Conservation (phyloP, 139 green algal species). For the Pleodorina starrii region DNA sequence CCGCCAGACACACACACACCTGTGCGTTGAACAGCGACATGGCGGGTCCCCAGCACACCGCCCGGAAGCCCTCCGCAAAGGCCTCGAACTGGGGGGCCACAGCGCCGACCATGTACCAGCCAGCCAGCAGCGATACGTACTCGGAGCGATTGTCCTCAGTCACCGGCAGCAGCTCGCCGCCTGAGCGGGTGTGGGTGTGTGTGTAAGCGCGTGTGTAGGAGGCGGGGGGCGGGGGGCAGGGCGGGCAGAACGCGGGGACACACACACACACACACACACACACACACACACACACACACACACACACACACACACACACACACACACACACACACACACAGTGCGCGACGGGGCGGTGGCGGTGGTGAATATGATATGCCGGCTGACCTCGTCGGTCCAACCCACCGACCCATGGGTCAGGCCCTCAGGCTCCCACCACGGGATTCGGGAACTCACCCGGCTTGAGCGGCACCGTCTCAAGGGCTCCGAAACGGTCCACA, state of each 20-base stretch:
- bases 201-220: too few species aligned
- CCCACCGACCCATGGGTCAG: too few species aligned
- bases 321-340: too few species aligned
- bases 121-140: slow-evolving; percentile 85
- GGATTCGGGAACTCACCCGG: slow-evolving; percentile 67
- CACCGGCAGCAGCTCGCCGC: slow-evolving; percentile 81
- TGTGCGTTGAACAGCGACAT: slow-evolving; percentile 90
- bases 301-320: too few species aligned
- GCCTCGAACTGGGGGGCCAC: slow-evolving; percentile 85
- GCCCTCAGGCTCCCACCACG: too few species aligned
- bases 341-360: too few species aligned
- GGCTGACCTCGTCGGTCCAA: too few species aligned
- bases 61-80: slow-evolving; percentile 89
- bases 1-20: slow-evolving; percentile 36
- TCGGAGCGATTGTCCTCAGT: slow-evolving; percentile 90
- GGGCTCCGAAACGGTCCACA: slow-evolving; percentile 78
- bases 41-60: slow-evolving; percentile 88
- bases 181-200: slow-evolving; percentile 52
- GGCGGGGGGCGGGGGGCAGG: too few species aligned
- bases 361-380: too few species aligned
- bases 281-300: too few species aligned
- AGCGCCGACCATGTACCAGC: slow-evolving; percentile 81
- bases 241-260: too few species aligned
- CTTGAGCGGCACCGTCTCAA: slow-evolving; percentile 62
- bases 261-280: too few species aligned